Evolutionary conservation across 352 stramenopile species (phyloP).

Genomic region (Pythium scleroteichum): DNA sequence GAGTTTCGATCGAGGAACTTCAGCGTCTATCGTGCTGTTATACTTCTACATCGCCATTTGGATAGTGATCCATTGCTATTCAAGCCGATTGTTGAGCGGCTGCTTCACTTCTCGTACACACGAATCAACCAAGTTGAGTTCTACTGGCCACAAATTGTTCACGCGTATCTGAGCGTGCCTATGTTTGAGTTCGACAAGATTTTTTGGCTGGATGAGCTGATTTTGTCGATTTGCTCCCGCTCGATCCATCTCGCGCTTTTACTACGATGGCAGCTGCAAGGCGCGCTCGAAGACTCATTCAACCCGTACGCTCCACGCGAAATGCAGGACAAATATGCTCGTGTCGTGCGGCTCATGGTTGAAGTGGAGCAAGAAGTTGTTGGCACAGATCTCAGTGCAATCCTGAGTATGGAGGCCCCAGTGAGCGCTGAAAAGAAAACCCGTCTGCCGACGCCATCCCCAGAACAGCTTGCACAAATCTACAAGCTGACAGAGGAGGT

Average conservation of each 20-base stretch:
- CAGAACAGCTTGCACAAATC: conserved; percentile 83
- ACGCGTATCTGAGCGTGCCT: conserved; percentile 84
- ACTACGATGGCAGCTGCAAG: conserved; percentile 87
- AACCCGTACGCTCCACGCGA: conserved; percentile 74
- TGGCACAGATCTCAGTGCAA: conserved; percentile 57
- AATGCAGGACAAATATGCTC: conserved; percentile 86
- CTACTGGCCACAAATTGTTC: conserved; percentile 90
- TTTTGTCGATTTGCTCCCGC: conserved; percentile 86
- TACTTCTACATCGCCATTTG: conserved; percentile 82
- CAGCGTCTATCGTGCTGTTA: conserved; percentile 82
- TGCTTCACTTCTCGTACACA: conserved; percentile 86
- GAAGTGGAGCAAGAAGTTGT: conserved; percentile 86
- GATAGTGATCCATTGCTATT: conserved; percentile 86
- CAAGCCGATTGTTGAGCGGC: conserved; percentile 84
- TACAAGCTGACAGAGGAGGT: conserved; percentile 81
- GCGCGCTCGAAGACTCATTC: conserved; percentile 81
- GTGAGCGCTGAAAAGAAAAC: conserved; percentile 48
- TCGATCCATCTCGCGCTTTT: conserved; percentile 85
- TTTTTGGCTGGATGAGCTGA: conserved; percentile 88
- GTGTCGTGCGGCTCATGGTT: conserved; percentile 82
- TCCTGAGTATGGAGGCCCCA: conserved; percentile 56
- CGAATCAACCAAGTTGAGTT: conserved; percentile 92
- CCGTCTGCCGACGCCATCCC: conserved; percentile 77
- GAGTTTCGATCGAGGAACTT: conserved; percentile 84
- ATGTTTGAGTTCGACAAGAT: conserved; percentile 92